Evolutionary conservation across 108 stramenopile genomes (phyloP).

Genomic region (Cyclotella sp.): DNA sequence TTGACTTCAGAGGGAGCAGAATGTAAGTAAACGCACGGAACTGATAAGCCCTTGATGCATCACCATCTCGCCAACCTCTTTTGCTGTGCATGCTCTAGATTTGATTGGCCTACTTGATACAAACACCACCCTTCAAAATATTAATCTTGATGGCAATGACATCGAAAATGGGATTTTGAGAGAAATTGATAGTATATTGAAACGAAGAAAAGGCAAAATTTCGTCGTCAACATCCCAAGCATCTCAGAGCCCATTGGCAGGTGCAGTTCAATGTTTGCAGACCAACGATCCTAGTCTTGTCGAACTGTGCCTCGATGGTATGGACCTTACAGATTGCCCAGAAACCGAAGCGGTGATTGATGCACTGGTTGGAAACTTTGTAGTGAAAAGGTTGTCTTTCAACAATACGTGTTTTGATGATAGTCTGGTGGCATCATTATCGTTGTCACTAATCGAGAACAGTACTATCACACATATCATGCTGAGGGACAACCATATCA

Average conservation of each 20-base stretch:
- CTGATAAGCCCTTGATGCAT: not conserved
- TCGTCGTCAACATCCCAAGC: not conserved
- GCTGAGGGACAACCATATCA: constrained; percentile 48
- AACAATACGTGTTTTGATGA: constrained; percentile 41
- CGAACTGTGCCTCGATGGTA: constrained; percentile 25
- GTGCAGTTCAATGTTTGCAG: constrained; percentile 7
- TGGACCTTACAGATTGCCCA: constrained; percentile 9
- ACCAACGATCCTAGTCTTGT: constrained; percentile 35
- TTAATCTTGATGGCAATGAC: constrained; percentile 46
- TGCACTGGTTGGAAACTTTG: constrained; percentile 16
- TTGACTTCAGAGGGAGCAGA: constrained; percentile 47
- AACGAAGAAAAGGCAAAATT: not conserved
- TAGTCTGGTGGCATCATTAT: constrained; percentile 25
- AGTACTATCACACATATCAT: constrained; percentile 27
- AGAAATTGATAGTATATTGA: constrained; percentile 29
- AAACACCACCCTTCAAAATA: constrained; percentile 37
- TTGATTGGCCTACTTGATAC: constrained; percentile 44
- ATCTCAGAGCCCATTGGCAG: constrained; percentile 11
- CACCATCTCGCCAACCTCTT: not conserved
- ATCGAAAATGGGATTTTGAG: constrained; percentile 31
- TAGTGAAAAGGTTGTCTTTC: constrained; percentile 22
- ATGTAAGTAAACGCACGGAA: constrained; percentile 18
- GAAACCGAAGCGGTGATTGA: constrained; percentile 46
- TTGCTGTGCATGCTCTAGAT: constrained; percentile 10
- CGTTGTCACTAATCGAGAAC: constrained; percentile 38